Percentiles rank a stretch among this genome's conserved stretches.
These are phyloP conservation scores for Dactylellina leptospora DNA, from an alignment of 2,329 filamentous ascomycete species.

Conservation along the genomic window DNA sequence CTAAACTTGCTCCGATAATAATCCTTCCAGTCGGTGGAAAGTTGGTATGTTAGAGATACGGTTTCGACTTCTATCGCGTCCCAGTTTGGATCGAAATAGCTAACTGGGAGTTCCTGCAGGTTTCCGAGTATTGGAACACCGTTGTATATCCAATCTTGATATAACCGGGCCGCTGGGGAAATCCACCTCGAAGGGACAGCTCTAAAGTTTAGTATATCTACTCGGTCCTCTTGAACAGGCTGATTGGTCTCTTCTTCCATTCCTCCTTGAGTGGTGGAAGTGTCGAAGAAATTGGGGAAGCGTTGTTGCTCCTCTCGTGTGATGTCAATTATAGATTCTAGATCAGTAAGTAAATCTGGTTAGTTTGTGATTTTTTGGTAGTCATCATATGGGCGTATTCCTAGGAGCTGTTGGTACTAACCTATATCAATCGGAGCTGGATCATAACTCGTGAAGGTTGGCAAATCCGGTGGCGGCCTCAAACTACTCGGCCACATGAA, in stretches of 20 bases:
- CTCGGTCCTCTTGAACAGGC: neutral
- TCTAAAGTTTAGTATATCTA: neutral
- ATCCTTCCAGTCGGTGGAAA: neutral
- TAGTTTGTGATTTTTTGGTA: neutral
- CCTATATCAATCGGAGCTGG: neutral
- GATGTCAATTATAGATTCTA: slow-evolving; percentile 9
- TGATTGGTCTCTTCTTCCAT: slow-evolving; percentile 16
- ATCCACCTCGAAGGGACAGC: neutral
- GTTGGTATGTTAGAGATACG: neutral
- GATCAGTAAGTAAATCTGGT: neutral
- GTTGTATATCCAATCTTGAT: slow-evolving; percentile 9
- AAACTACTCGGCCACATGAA: neutral
- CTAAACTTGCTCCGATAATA: slow-evolving; percentile 1
- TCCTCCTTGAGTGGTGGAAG: neutral
- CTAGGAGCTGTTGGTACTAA: neutral
- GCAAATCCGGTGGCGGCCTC: neutral
- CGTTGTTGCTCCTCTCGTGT: slow-evolving; percentile 17
- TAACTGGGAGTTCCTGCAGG: slow-evolving; percentile 7
- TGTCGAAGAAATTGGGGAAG: slow-evolving; percentile 20
- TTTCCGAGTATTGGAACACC: slow-evolving; percentile 22
- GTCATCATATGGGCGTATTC: neutral
- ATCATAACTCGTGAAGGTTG: neutral
- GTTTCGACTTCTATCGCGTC: neutral
- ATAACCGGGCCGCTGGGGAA: neutral
- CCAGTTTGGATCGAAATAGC: slow-evolving; percentile 14